Conservation (phyloP, 306 rosid species). For the Quercus agrifolia region DNA sequence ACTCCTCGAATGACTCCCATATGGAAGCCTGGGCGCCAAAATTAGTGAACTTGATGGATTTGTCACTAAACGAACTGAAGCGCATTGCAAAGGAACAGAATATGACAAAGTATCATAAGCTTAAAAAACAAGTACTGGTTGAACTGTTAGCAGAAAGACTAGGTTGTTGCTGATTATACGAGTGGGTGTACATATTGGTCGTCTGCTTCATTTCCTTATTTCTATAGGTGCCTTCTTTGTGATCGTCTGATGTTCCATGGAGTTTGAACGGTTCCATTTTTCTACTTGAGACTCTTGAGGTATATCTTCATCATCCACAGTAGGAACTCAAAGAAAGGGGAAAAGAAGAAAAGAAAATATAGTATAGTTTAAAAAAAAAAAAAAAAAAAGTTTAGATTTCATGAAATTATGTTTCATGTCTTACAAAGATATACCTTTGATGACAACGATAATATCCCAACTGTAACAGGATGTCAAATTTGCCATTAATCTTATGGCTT, state of each 20-base stretch:
- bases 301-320: conserved; percentile 25
- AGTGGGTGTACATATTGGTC: conserved; percentile 12
- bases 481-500: neutral
- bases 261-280: neutral
- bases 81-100: conserved; percentile 31
- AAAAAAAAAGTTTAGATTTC: no score
- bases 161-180: conserved; percentile 21
- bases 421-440: neutral
- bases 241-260: neutral
- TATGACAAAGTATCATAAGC: conserved; percentile 19
- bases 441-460: neutral
- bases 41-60: neutral
- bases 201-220: neutral
- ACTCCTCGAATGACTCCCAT: conserved; percentile 15
- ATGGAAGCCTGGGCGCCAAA: conserved; percentile 2
- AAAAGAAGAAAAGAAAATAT: conserved; percentile 26
- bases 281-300: conserved; percentile 13
- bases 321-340: conserved; percentile 21
- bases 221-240: conserved; percentile 11
- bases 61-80: conserved; percentile 31
- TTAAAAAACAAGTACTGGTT: conserved; percentile 32
- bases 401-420: neutral
- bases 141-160: neutral
- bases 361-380: conserved; percentile 1
- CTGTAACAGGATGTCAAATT: neutral